Evolutionary conservation across 441 rosid genomes (phyloP), one percentile per base, ranked within the genome.

Genomic region (Syzygium malaccense): DNA sequence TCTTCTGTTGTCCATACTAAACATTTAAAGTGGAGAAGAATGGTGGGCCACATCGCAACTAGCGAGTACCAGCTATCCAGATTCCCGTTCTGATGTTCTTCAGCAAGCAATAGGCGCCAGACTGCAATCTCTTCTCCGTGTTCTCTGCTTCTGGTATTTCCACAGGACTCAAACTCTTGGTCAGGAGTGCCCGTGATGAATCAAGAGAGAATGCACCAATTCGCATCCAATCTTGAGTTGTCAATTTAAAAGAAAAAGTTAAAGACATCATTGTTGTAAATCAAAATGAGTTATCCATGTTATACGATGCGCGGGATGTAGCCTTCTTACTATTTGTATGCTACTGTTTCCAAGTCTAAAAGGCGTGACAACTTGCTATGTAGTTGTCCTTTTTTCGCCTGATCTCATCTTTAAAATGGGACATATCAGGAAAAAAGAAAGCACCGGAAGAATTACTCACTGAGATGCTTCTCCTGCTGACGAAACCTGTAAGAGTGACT

Each of bases 51-150:
- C 51, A 8, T 53, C 14, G 60, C 54, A 56, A 90, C 88, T 33
- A 84, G 71, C 37, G 78, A n/a, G 57, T 94, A 96, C 99, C 99
- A 30, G 99, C 99, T 23, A 98, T 95, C 99, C 99, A 98, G 86
- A 98, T 95, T 92, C 99, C 99, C 49, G 89, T 91, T 93, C 93
- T 98, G 91, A 98, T 91, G 93, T 94, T 93, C 90, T 85, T 92
- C 17, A 97, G 85, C 87, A 96, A 32, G 87, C 96, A 94, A 86
- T 93, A 89, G 85, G 96, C 96, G 20, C 87, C 86, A 14, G 95
- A 92, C 83, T 93, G 89, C 92, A 95, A 83, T 93, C 89, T 92
- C 86, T 89, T 89, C 71, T 92, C 92, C n/a, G 89, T 87, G 66
- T 87, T 89, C 91, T 93, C 93, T 51, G 90, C 94, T 90, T 91